phyloP scores from a whole-genome alignment of 2,329 filamentous ascomycete species.

The Mariannaea elegans region DNA sequence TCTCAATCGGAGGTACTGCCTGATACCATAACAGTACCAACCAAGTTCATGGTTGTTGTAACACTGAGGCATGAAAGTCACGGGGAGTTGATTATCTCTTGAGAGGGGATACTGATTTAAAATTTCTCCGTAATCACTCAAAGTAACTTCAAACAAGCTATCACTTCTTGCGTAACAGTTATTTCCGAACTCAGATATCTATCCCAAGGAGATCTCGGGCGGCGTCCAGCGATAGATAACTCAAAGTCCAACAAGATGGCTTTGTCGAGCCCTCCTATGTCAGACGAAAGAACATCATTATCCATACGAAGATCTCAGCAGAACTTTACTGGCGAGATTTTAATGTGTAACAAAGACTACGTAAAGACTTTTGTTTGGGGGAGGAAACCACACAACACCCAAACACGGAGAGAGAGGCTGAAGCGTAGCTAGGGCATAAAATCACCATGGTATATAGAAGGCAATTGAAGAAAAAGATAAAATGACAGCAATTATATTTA shows the following conservation, averaged over 20 bases:
- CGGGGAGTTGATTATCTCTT: not conserved
- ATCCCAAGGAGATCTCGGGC: not conserved
- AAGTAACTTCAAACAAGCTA: not conserved
- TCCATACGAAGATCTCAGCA: not conserved
- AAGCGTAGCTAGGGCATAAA: too few species aligned
- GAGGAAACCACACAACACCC: too few species aligned
- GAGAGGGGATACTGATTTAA: not conserved
- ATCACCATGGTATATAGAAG: too few species aligned
- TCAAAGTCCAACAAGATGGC: not conserved
- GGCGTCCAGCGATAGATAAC: not conserved
- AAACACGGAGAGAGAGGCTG: too few species aligned
- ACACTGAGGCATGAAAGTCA: not conserved
- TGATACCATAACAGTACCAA: not conserved
- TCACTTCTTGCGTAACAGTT: not conserved
- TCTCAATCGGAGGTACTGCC: not conserved
- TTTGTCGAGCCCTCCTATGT: not conserved
- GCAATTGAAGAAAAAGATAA: too few species aligned
- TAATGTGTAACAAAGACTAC: not conserved
- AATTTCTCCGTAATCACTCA: not conserved
- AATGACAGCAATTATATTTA: too few species aligned
- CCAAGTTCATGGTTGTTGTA: not conserved
- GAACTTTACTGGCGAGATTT: not conserved
- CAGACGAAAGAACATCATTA: not conserved
- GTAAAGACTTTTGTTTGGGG: too few species aligned
- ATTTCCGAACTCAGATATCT: not conserved